Base-by-base conservation (phyloP, 83 land plant genomes). In the Picea mariana region DNA sequence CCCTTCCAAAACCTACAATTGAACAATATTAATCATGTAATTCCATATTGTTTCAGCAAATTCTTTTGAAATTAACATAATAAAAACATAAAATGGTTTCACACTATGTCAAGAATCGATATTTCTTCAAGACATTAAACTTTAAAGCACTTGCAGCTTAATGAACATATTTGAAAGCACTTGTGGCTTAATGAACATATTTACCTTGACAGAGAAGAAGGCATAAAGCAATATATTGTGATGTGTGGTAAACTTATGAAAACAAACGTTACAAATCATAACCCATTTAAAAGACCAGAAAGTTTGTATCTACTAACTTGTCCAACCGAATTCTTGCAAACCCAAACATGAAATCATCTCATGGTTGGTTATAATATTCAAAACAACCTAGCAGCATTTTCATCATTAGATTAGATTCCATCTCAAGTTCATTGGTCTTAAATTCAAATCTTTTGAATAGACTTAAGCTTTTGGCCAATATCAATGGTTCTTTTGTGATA, bases 1-100 rank as follows among this genome's bases (percentile, higher is more conserved):
- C 1, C 99, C 98, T 89, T 97, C 95, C 76, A 96, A 81, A 3
- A 97, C 99, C 99, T 97, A 80, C 55, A 87, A 34, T n/a, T 66
- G 61, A 68, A 67, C 12, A 69, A 81, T 16, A 47, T 38, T 26
- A 52, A 47, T 73, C 24, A n/a, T 73, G 21, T 24, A 44, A 38
- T 47, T 40, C 9, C 21, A 79, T n/a, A 27, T 31, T 26, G 34
- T 17, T 40, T 47, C 77, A 73, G n/a, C 58, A 42, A 44, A 73
- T 18, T 73, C 77, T n/a, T n/a, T 3, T 20, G 47, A 44, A 20
- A 17, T 9, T 47, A 44, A n/a, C 23, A n/a, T 7, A 4, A 20
- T 73, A 73, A 73, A 73, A 73, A 73, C 18, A n/a, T 47, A 44
- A 73, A 73, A n/a, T n/a, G 8, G 21, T 71, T n/a, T 44, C 77